These are phyloP conservation scores for Pyricularia sp. DNA, from an alignment of 2,329 filamentous ascomycete genomes.

Conservation along the genomic window DNA sequence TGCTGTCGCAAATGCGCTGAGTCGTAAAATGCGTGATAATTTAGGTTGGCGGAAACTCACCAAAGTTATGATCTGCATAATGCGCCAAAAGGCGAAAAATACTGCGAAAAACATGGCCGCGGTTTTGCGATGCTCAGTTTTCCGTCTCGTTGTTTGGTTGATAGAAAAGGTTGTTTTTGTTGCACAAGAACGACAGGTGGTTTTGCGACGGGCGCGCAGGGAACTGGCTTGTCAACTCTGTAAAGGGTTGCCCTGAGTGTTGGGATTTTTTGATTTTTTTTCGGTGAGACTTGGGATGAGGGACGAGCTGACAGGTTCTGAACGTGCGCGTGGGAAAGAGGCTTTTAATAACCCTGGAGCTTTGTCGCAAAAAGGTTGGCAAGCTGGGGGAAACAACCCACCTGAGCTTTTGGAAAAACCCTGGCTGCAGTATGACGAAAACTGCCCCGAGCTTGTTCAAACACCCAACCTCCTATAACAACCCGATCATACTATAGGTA, in stretches of 20 bases:
- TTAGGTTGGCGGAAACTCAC: slow-evolving; percentile 24
- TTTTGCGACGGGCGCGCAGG: neutral
- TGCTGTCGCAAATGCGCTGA: neutral
- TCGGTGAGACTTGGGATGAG: neutral
- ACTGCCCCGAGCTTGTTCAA: neutral
- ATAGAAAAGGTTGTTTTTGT: neutral
- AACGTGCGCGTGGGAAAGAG: neutral
- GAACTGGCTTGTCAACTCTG: neutral
- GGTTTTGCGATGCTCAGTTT: neutral
- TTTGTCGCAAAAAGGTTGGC: neutral
- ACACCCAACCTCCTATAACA: neutral
- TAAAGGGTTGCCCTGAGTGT: neutral
- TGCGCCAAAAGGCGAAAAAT: slow-evolving; percentile 49
- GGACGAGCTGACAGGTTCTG: neutral
- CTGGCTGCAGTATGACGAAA: neutral
- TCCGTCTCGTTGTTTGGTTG: neutral
- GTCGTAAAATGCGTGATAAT: neutral
- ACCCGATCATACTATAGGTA: neutral
- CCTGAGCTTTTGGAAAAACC: neutral
- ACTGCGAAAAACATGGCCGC: slow-evolving; percentile 47
- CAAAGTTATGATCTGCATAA: slow-evolving; percentile 49
- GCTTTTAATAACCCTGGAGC: neutral
- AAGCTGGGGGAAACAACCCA: neutral
- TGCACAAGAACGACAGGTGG: neutral
- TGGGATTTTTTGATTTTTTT: neutral